phyloP scores from a whole-genome alignment of 306 rosid genomes.

The Quercus dentata region DNA sequence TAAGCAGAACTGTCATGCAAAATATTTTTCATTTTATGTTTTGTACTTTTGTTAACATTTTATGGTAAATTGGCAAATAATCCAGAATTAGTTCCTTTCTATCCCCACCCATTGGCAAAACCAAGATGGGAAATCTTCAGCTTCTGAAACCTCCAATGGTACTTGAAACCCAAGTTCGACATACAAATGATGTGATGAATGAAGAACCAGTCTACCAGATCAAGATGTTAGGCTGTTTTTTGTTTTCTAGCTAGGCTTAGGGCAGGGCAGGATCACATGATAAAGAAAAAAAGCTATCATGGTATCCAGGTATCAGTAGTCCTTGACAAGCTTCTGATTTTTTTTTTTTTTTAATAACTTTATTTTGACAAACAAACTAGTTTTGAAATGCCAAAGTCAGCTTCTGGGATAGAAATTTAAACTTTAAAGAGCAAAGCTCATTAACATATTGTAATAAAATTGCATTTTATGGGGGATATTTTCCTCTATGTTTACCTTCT shows the following conservation, averaged over 20 bases:
- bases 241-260: neutral
- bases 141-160: too few species aligned
- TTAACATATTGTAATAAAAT: neutral
- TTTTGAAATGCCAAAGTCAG: neutral
- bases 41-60: neutral
- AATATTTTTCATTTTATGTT: slow-evolving; percentile 6
- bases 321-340: neutral
- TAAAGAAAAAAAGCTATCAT: neutral
- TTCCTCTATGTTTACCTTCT: slow-evolving; percentile 17
- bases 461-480: neutral
- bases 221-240: neutral
- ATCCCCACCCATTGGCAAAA: neutral
- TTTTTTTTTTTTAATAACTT: too few species aligned
- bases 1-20: slow-evolving; percentile 9
- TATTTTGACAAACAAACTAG: neutral
- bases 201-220: neutral
- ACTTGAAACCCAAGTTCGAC: neutral
- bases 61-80: slow-evolving; percentile 3
- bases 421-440: neutral
- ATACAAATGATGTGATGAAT: slow-evolving; percentile 16
- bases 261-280: slow-evolving; percentile 9
- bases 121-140: too few species aligned
- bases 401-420: neutral
- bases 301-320: neutral
- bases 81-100: neutral